Evolutionary conservation across 495 filamentous ascomycete genomes (phyloP).

Genomic region (Aspergillus cristatus): DNA sequence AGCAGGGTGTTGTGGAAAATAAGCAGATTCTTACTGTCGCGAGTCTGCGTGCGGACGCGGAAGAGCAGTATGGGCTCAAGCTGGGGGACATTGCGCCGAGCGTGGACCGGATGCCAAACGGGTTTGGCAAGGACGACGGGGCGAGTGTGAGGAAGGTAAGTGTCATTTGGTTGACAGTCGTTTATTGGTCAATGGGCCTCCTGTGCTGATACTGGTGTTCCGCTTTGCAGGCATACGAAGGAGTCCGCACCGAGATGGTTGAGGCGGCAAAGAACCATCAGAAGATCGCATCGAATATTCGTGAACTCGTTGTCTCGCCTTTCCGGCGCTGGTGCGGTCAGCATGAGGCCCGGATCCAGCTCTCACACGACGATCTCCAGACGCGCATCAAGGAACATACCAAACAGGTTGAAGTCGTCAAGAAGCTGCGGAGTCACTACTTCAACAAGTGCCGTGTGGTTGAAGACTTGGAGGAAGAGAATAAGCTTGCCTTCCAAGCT

Average conservation of each 20-base stretch:
- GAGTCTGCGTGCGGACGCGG: constrained; percentile 90
- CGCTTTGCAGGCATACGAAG: constrained; percentile 74
- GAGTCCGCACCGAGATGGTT: constrained; percentile 88
- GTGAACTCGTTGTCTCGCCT: constrained; percentile 86
- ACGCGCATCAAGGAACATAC: constrained; percentile 82
- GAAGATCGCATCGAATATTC: constrained; percentile 92
- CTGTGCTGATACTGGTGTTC: constrained; percentile 3
- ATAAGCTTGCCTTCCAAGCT: constrained; percentile 92
- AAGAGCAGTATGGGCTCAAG: constrained; percentile 76
- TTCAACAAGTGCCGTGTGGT: constrained; percentile 97
- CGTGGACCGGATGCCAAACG: constrained; percentile 72
- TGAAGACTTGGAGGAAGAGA: constrained; percentile 96
- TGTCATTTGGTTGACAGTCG: constrained; percentile 1
- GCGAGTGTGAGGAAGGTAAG: constrained; percentile 88
- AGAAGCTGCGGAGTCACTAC: constrained; percentile 89
- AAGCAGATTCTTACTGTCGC: constrained; percentile 87
- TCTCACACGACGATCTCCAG: constrained; percentile 90
- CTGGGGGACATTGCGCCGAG: constrained; percentile 76
- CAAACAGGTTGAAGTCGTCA: constrained; percentile 79
- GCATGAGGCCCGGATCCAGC: constrained; percentile 81
- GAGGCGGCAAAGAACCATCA: constrained; percentile 83
- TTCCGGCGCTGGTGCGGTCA: constrained; percentile 94
- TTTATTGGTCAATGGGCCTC: background rate
- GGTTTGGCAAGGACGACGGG: constrained; percentile 89
- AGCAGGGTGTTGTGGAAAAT: constrained; percentile 92